Evolutionary conservation across 176 grass and related monocot species (phyloP).

Genomic region (Saccharum spontaneum): DNA sequence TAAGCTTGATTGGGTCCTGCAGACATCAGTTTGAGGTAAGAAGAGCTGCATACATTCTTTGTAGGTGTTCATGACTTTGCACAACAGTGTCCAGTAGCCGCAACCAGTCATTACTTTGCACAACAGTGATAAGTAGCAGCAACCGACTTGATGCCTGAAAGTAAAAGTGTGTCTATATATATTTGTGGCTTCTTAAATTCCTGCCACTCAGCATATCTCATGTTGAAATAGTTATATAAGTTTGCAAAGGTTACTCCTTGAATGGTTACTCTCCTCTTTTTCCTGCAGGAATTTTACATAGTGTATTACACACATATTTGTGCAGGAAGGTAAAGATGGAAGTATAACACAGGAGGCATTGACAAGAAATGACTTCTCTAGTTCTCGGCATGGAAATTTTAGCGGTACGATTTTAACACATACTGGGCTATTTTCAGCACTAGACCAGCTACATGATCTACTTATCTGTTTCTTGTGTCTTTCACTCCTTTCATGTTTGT

Average conservation of each 20-base stretch:
- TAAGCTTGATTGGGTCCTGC: conserved; percentile 62
- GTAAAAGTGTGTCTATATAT: background rate
- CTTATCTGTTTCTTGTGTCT: conserved; percentile 20
- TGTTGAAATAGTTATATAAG: conserved; percentile 24
- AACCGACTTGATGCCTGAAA: conserved; percentile 7
- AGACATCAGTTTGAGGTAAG: conserved; percentile 58
- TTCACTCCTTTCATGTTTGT: background rate
- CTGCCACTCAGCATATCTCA: conserved; percentile 3
- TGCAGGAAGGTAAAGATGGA: conserved; percentile 84
- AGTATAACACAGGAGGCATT: conserved; percentile 47
- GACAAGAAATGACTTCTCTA: conserved; percentile 66
- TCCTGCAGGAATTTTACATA: conserved; percentile 63
- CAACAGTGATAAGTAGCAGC: background rate
- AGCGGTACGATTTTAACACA: conserved; percentile 50
- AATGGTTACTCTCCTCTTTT: conserved; percentile 58
- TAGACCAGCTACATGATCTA: conserved; percentile 19
- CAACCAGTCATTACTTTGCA: background rate
- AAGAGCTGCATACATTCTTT: conserved; percentile 4
- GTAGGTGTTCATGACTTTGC: background rate
- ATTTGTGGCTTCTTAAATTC: background rate
- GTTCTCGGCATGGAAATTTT: conserved; percentile 73
- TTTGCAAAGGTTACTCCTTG: conserved; percentile 53
- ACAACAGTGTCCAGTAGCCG: background rate
- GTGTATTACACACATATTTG: conserved; percentile 59
- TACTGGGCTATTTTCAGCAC: background rate